phyloP scores from a whole-genome alignment of 2,329 filamentous ascomycete genomes.

The Calonectria henricotiae region DNA sequence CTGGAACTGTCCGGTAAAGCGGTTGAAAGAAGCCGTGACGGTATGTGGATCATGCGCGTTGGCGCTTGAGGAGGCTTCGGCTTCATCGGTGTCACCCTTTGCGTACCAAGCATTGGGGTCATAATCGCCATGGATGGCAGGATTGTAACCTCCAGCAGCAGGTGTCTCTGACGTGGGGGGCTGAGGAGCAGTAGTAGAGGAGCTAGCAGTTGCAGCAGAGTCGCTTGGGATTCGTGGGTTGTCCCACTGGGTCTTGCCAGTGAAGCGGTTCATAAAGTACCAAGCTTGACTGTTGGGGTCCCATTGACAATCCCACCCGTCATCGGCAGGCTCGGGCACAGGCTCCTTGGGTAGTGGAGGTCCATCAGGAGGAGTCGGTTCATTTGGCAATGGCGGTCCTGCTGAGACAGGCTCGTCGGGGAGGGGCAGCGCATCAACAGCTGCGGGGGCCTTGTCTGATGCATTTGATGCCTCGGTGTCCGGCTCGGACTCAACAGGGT shows the following conservation, averaged over 20 bases:
- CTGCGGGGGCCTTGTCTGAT: slow-evolving; percentile 35
- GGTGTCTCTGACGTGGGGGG: slow-evolving; percentile 58
- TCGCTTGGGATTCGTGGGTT: slow-evolving; percentile 82
- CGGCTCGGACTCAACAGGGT: slow-evolving; percentile 45
- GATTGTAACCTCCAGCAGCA: slow-evolving; percentile 87
- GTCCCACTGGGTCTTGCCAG: slow-evolving; percentile 84
- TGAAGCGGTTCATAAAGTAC: slow-evolving; percentile 90
- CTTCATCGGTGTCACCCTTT: slow-evolving; percentile 65
- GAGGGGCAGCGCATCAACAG: slow-evolving; percentile 56
- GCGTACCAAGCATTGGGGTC: slow-evolving; percentile 98
- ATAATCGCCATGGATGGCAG: slow-evolving; percentile 95
- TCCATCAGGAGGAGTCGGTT: slow-evolving; percentile 50
- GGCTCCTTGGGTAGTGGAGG: slow-evolving; percentile 65
- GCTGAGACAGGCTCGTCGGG: slow-evolving; percentile 55
- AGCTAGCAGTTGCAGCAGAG: slow-evolving; percentile 53
- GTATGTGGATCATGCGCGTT: slow-evolving; percentile 69
- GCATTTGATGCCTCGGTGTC: slow-evolving; percentile 27
- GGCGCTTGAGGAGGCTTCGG: slow-evolving; percentile 50
- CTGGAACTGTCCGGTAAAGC: slow-evolving; percentile 91
- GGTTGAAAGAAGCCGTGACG: slow-evolving; percentile 87
- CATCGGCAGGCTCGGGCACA: slow-evolving; percentile 72
- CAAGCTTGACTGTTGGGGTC: slow-evolving; percentile 78
- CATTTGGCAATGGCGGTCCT: slow-evolving; percentile 57
- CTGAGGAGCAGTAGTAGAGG: slow-evolving; percentile 53
- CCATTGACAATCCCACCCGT: slow-evolving; percentile 89